A percentile compares a stretch with the other conserved stretches of the same genome.
These are phyloP conservation scores for Coemansia reversa DNA, from an alignment of 192 early-diverging fungal genomes.

Conservation along the genomic window DNA sequence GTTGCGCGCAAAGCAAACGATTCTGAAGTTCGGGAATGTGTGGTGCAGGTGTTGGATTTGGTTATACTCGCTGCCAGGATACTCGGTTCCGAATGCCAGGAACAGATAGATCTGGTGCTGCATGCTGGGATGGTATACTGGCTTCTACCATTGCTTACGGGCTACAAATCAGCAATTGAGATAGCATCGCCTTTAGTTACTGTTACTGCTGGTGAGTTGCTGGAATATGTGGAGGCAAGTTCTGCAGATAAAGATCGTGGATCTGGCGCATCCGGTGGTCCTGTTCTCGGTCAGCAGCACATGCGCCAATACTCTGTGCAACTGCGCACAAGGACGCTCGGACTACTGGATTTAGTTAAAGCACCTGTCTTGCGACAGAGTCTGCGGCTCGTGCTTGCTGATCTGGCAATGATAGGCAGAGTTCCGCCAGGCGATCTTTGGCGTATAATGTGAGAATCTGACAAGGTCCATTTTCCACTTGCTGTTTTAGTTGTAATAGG, in stretches of 20 bases:
- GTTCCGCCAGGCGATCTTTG: conserved; percentile 26
- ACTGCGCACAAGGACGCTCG: conserved; percentile 25
- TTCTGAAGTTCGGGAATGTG: conserved; percentile 8
- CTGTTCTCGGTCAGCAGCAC: background rate
- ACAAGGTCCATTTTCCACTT: background rate
- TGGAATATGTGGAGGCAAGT: conserved; percentile 14
- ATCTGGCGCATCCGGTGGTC: background rate
- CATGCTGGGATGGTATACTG: conserved; percentile 11
- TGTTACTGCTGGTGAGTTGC: conserved; percentile 15
- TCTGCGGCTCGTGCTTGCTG: conserved; percentile 18
- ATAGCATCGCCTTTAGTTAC: background rate
- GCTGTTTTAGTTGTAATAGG: conserved; percentile 11
- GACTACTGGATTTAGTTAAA: conserved; percentile 24
- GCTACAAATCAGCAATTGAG: conserved; percentile 1
- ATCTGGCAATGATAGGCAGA: conserved; percentile 27
- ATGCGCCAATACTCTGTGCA: conserved; percentile 25
- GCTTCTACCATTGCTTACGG: conserved; percentile 35
- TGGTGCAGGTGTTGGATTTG: conserved; percentile 32
- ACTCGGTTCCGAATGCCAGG: background rate
- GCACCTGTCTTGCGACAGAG: background rate
- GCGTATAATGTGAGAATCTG: conserved; percentile 19
- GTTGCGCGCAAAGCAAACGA: background rate
- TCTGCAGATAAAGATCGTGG: background rate
- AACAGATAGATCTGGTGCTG: conserved; percentile 2
- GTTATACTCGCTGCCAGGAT: conserved; percentile 33